These are phyloP conservation scores for Cucumis sativus DNA, from an alignment of 306 rosid species.

Conservation along the genomic window Cucumber_9930_V3 NC_026659.2:18495501-18496000, in stretches of 20 bases:
- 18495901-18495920: background rate
- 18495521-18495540: constrained; percentile 20
- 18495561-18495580: background rate
- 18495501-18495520: constrained; percentile 98
- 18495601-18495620: background rate
- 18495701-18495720: background rate
- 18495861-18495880: background rate
- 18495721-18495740: background rate
- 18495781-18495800: background rate
- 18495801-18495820: background rate
- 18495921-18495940: background rate
- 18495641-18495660: background rate
- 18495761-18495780: background rate
- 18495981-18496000: constrained; percentile 42
- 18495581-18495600: background rate
- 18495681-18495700: background rate
- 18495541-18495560: background rate
- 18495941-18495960: background rate
- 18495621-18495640: background rate
- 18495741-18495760: constrained; percentile 1
- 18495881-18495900: background rate
- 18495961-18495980: background rate
- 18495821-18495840: constrained; percentile 1
- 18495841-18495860: background rate
- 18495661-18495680: background rate